Evolutionary conservation across 345 rosid species (phyloP).

Genomic region (Aquilaria yunnanensis): DNA sequence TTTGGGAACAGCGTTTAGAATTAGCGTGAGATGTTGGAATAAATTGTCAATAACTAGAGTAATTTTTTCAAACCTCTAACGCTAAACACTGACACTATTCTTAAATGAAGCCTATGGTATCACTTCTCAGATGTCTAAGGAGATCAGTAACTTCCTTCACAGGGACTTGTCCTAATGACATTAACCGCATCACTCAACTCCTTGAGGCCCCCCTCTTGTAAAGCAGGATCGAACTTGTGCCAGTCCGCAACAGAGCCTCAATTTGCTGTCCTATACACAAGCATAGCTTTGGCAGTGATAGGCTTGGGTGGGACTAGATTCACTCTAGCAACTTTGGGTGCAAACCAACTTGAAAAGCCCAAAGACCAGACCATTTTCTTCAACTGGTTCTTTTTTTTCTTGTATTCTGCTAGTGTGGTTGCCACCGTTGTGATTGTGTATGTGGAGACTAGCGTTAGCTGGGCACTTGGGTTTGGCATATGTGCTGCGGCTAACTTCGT

Average conservation of each 20-base stretch:
- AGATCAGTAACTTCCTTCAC: background rate
- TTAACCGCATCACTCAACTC: constrained; percentile 7
- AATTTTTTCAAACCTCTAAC: too few species aligned
- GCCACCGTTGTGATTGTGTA: constrained; percentile 13
- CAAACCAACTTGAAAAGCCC: constrained; percentile 15
- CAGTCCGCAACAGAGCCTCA: constrained; percentile 14
- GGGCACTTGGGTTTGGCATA: constrained; percentile 23
- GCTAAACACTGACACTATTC: too few species aligned
- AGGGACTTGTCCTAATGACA: constrained; percentile 20
- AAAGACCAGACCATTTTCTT: constrained; percentile 17
- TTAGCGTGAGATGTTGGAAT: too few species aligned
- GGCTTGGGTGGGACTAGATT: constrained; percentile 20
- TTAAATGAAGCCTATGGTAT: too few species aligned
- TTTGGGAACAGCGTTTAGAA: too few species aligned
- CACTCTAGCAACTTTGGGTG: constrained; percentile 24
- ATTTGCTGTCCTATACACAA: constrained; percentile 5
- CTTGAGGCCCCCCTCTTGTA: constrained; percentile 16
- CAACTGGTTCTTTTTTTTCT: constrained; percentile 18
- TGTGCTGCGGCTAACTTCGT: constrained; percentile 22
- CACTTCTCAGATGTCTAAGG: too few species aligned
- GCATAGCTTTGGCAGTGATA: constrained; percentile 8
- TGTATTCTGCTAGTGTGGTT: constrained; percentile 1
- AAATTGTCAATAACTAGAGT: too few species aligned
- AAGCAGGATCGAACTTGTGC: background rate
- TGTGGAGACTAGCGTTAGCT: constrained; percentile 18